Evolutionary conservation across 2,329 filamentous ascomycete species (phyloP).

Genomic region (Dactylonectria estremocensis): DNA sequence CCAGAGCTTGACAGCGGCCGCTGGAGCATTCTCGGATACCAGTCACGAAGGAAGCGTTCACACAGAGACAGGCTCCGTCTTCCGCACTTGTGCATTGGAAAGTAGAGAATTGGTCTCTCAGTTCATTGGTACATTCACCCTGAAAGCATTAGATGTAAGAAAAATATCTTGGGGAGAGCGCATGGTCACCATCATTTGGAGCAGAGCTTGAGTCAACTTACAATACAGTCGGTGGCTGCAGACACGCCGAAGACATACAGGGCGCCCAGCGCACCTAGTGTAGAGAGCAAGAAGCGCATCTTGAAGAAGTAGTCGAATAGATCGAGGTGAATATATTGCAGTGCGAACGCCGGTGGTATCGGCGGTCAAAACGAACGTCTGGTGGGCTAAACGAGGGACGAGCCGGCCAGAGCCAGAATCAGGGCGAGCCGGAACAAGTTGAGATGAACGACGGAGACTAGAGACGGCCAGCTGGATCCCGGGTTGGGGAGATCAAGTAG

Average conservation of each 20-base stretch:
- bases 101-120: constrained; percentile 28
- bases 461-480: constrained; percentile 22
- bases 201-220: constrained; percentile 42
- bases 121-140: constrained; percentile 32
- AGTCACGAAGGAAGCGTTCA: constrained; percentile 50
- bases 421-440: background rate
- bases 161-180: background rate
- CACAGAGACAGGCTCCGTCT: constrained; percentile 59
- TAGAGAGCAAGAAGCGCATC: constrained; percentile 50
- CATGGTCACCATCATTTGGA: background rate
- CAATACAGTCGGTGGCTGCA: constrained; percentile 49
- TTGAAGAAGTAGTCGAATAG: constrained; percentile 20
- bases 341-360: background rate
- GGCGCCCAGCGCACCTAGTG: constrained; percentile 50
- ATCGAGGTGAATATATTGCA: constrained; percentile 13
- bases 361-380: constrained; percentile 6
- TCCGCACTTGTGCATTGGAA: constrained; percentile 49
- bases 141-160: constrained; percentile 31
- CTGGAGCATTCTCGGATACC: constrained; percentile 60
- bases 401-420: background rate
- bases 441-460: background rate
- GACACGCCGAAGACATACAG: constrained; percentile 45
- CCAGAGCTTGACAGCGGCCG: constrained; percentile 45
- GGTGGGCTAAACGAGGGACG: constrained; percentile 5
- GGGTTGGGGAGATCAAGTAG: constrained; percentile 13